Percentiles rank a stretch among this genome's conserved stretches.
phyloP scores from a whole-genome alignment of 2,329 filamentous ascomycete species.

The Microdochium paspali region DNA sequence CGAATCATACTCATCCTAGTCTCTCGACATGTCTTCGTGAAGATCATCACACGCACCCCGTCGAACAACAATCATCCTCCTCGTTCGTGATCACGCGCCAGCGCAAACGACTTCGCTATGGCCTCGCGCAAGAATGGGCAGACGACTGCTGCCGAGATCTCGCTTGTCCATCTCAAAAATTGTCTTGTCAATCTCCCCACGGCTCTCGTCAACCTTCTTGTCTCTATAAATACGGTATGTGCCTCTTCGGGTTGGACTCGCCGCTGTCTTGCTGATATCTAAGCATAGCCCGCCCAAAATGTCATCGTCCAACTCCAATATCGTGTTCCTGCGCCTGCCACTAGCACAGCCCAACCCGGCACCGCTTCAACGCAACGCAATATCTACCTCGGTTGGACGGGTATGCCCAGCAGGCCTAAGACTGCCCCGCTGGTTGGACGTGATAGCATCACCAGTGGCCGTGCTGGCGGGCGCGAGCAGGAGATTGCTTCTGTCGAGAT shows the following conservation, averaged over 20 bases:
- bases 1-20: no score
- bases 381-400: constrained; percentile 90
- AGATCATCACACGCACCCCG: no score
- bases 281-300: constrained; percentile 74
- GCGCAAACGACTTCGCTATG: constrained; percentile 21
- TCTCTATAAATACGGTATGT: constrained; percentile 82
- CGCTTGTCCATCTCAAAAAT: constrained; percentile 80
- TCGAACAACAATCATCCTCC: no score
- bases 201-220: constrained; percentile 72
- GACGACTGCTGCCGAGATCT: constrained; percentile 71
- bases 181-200: constrained; percentile 90
- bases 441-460: constrained; percentile 57
- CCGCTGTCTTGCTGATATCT: constrained; percentile 11
- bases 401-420: constrained; percentile 88
- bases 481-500: constrained; percentile 75
- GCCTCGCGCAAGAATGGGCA: constrained; percentile 43
- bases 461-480: constrained; percentile 58
- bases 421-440: constrained; percentile 63
- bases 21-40: no score
- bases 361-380: constrained; percentile 49
- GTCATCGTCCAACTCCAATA: constrained; percentile 88
- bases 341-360: constrained; percentile 32
- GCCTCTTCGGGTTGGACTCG: not conserved
- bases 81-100: no score
- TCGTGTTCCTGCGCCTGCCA: constrained; percentile 39